Evolutionary conservation across 192 early-diverging fungal species (phyloP).

Genomic region (Backusella psychrophila): DNA sequence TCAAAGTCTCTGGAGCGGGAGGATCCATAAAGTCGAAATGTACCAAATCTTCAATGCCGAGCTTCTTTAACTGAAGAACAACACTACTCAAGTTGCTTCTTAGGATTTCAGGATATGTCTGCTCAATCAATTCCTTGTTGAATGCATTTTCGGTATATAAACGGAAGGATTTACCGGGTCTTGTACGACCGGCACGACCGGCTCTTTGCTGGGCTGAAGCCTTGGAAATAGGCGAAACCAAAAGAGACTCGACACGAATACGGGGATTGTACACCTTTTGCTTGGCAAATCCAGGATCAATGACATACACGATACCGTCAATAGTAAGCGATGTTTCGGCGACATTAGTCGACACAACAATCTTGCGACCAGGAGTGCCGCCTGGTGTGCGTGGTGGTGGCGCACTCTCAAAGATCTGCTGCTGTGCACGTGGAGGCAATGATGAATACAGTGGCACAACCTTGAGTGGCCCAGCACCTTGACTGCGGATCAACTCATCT

Average conservation of each 20-base stretch:
- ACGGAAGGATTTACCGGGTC: slow-evolving; percentile 96
- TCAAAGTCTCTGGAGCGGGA: slow-evolving; percentile 96
- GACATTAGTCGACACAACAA: slow-evolving; percentile 96
- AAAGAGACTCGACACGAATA: slow-evolving; percentile 91
- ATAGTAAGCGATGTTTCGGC: slow-evolving; percentile 99
- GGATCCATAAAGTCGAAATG: slow-evolving; percentile 99
- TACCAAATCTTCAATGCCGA: slow-evolving; percentile 96
- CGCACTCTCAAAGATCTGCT: slow-evolving; percentile 90
- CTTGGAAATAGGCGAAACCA: slow-evolving; percentile 93
- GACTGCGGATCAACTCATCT: slow-evolving; percentile 63
- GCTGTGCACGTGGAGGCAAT: slow-evolving; percentile 87
- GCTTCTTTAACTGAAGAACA: slow-evolving; percentile 96
- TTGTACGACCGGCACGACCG: slow-evolving; percentile 98
- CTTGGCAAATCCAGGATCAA: slow-evolving; percentile 99
- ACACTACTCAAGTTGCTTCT: slow-evolving; percentile 94
- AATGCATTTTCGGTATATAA: slow-evolving; percentile 98
- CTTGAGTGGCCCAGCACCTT: slow-evolving; percentile 76
- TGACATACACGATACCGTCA: slow-evolving; percentile 98
- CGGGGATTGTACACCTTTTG: slow-evolving; percentile 99
- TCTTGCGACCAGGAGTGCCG: slow-evolving; percentile 92
- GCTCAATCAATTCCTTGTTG: slow-evolving; percentile 89
- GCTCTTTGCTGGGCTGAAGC: slow-evolving; percentile 96
- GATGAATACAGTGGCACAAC: slow-evolving; percentile 90
- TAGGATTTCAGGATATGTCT: slow-evolving; percentile 98
- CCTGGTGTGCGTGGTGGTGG: slow-evolving; percentile 75